Evolutionary conservation across 805 yeast species (phyloP).

Genomic region (Wickerhamiella azyma): DNA sequence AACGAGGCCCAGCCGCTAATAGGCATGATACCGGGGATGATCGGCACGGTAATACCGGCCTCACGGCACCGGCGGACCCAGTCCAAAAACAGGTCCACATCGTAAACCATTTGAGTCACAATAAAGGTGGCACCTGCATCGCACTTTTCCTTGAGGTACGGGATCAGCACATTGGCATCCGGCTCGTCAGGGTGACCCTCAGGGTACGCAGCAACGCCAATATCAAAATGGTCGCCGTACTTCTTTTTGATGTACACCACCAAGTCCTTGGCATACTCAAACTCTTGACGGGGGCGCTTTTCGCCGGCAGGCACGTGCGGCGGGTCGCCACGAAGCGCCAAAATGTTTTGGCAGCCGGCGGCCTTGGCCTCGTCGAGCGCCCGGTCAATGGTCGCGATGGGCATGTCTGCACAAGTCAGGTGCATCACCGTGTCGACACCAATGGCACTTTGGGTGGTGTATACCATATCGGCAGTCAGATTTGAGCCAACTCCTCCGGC

Average conservation of each 20-base stretch:
- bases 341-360: slow-evolving; percentile 88
- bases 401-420: slow-evolving; percentile 93
- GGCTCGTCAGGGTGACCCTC: slow-evolving; percentile 92
- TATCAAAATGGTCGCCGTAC: slow-evolving; percentile 82
- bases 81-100: slow-evolving; percentile 63
- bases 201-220: slow-evolving; percentile 96
- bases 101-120: slow-evolving; percentile 95
- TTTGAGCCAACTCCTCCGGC: slow-evolving; percentile 87
- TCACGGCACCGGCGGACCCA: slow-evolving; percentile 70
- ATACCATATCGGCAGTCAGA: slow-evolving; percentile 80
- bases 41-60: slow-evolving; percentile 67
- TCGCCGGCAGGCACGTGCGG: slow-evolving; percentile 44
- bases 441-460: slow-evolving; percentile 75
- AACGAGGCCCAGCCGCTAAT: slow-evolving; percentile 90
- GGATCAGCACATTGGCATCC: slow-evolving; percentile 38
- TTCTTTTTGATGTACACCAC: slow-evolving; percentile 57
- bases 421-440: slow-evolving; percentile 98
- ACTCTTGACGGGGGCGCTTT: slow-evolving; percentile 26
- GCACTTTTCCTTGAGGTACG: slow-evolving; percentile 68
- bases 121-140: slow-evolving; percentile 92
- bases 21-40: slow-evolving; percentile 98
- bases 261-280: slow-evolving; percentile 77
- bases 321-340: slow-evolving; percentile 93
- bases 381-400: slow-evolving; percentile 59
- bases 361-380: slow-evolving; percentile 76